Base-by-base conservation (phyloP, 345 rosid genomes). In the Physaria fendleri region DNA sequence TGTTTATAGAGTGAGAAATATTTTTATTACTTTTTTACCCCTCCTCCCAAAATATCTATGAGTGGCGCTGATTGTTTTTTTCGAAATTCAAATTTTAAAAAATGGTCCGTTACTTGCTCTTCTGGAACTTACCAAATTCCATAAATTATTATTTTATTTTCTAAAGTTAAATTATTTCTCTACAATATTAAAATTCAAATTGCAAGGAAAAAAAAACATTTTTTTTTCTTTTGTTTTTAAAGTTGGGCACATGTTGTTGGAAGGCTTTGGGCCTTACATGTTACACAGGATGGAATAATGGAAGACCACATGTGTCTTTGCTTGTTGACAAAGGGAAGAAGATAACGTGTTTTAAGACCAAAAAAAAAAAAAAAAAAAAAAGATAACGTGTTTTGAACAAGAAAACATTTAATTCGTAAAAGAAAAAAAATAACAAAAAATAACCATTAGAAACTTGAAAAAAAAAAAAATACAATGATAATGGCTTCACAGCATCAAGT, bases 1-100 rank as follows among this genome's bases (percentile, higher is more conserved):
- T 12, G 46, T 55, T 50, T 17, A 51, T 38, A n/a, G 60, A 12
- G 48, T 18, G 41, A 8, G 34, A 11, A 5, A 14, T n/a, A 16
- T 13, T 42, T 57, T 57, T 58, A 39, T 4, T 28, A 41, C 42
- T 18, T 38, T 27, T 17, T 8, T 42, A 3, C 6, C 38, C 21
- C 5, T n/a, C n/a, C n/a, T n/a, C n/a, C n/a, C n/a, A n/a, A 16
- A 18, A 18, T 41, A 42, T 42, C 40, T 58, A 12, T 25, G 8
- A 13, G 29, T 28, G 40, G 63, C 63, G 51, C 51, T 51, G 13
- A 42, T 58, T 58, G 39, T 18, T 29, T 42, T 14, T 35, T 55
- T 24, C 46, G 46, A 55, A 55, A 38, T 52, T 52, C 54, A 48
- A 48, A 48, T 4, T 48, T 48, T 15, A 1, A 27, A 27, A 48